Percentiles rank a stretch among this genome's conserved stretches.
Evolutionary conservation across 1,284 basidiomycete species (phyloP).

Genomic region (Ceratobasidium theobromae): DNA sequence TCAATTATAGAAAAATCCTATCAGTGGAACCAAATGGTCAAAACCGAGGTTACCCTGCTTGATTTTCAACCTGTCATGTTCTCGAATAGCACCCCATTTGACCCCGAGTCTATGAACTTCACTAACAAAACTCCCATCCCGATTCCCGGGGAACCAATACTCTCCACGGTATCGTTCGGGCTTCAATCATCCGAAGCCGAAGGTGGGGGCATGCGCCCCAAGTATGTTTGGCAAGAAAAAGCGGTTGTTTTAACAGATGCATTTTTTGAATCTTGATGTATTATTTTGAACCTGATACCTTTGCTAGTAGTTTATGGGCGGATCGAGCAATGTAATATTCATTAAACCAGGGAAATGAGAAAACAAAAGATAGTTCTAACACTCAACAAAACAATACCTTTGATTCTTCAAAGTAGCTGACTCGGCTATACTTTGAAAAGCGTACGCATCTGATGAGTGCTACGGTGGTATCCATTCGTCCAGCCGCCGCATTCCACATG

Average conservation of each 20-base stretch:
- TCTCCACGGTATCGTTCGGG: constrained; percentile 7
- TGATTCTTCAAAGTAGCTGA: no score
- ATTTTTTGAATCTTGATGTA: background rate
- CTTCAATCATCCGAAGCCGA: constrained; percentile 17
- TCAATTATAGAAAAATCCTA: constrained; percentile 8
- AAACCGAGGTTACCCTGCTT: constrained; percentile 16
- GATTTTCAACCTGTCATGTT: constrained; percentile 26
- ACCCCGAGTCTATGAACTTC: background rate
- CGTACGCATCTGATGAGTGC: background rate
- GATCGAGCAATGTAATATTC: no score
- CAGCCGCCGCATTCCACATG: background rate
- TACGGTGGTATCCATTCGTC: background rate
- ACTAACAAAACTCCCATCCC: background rate
- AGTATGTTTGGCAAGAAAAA: constrained; percentile 6
- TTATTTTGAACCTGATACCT: background rate
- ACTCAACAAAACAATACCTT: no score
- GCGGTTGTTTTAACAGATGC: constrained; percentile 1
- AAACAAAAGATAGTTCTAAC: no score
- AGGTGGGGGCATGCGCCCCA: constrained; percentile 1
- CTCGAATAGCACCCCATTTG: background rate
- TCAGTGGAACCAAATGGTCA: constrained; percentile 26
- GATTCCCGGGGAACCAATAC: background rate
- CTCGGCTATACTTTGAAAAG: background rate
- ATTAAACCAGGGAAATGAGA: no score
- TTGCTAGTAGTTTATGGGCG: no score